Evolutionary conservation across 2,329 filamentous ascomycete species (phyloP).

Genomic region (Mollisiaceae sp.): DNA sequence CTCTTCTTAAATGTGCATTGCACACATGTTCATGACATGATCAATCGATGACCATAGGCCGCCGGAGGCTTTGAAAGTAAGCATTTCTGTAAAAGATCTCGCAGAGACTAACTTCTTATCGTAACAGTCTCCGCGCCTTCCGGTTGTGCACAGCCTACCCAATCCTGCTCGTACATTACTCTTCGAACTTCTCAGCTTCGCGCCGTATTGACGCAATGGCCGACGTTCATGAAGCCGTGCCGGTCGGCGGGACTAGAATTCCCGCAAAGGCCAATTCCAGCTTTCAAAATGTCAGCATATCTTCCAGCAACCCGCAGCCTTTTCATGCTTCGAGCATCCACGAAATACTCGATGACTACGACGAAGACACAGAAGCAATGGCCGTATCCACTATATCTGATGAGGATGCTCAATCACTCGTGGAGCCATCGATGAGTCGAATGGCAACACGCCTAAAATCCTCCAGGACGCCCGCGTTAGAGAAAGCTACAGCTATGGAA

Average conservation of each 20-base stretch:
- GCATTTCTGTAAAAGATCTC: not conserved
- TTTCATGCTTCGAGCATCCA: conserved; percentile 13
- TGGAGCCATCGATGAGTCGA: conserved; percentile 63
- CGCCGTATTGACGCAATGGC: not conserved
- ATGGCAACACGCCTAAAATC: conserved; percentile 61
- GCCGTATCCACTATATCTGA: conserved; percentile 39
- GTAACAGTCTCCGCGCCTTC: conserved; percentile 8
- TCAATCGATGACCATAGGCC: conserved; percentile 7
- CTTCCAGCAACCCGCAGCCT: conserved; percentile 10
- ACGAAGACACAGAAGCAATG: conserved; percentile 36
- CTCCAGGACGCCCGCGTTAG: conserved; percentile 58
- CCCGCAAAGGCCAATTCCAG: not conserved
- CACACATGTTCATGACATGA: conserved; percentile 2
- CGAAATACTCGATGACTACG: conserved; percentile 21
- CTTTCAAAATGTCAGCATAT: conserved; percentile 16
- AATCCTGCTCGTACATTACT: not conserved
- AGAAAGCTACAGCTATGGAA: conserved; percentile 62
- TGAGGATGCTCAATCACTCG: conserved; percentile 63
- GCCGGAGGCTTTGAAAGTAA: conserved; percentile 1
- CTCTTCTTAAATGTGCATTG: not conserved
- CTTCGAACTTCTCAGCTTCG: not conserved
- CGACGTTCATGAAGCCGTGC: not conserved
- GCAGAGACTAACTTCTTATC: conserved; percentile 8
- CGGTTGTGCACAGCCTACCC: conserved; percentile 9
- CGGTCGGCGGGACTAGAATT: not conserved